Percentiles rank a stretch among this genome's conserved stretches.
These are phyloP conservation scores for Candida dendrica DNA, from an alignment of 805 yeast species.

Conservation along the genomic window DNA sequence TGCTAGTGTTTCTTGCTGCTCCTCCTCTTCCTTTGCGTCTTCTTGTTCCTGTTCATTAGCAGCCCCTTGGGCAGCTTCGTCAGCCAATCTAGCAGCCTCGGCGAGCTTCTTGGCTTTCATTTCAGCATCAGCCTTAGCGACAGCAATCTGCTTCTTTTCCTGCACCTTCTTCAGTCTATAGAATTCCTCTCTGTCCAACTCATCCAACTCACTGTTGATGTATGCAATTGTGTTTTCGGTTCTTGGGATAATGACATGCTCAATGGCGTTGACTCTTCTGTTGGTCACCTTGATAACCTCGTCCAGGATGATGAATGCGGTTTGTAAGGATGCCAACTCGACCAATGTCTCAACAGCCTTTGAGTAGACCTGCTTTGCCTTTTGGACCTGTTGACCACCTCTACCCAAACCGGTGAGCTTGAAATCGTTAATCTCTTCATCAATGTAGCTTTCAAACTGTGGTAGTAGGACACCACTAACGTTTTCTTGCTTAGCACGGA, in stretches of 20 bases:
- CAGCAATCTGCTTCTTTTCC: constrained; percentile 23
- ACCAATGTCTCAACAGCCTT: constrained; percentile 96
- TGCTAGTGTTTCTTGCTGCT: no score
- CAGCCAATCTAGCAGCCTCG: constrained; percentile 10
- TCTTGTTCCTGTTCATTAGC: constrained; percentile 15
- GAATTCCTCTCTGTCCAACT: constrained; percentile 96
- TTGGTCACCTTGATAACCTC: constrained; percentile 97
- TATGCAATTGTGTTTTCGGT: constrained; percentile 91
- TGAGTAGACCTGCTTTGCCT: constrained; percentile 87
- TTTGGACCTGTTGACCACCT: constrained; percentile 97
- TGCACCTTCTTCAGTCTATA: constrained; percentile 87
- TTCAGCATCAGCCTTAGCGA: constrained; percentile 21
- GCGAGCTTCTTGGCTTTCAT: constrained; percentile 22
- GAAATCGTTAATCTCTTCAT: constrained; percentile 85
- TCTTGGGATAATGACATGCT: constrained; percentile 95
- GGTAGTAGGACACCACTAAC: constrained; percentile 95
- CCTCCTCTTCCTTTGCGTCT: no score
- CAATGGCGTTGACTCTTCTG: constrained; percentile 97
- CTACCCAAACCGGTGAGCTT: constrained; percentile 95
- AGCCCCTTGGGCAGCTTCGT: constrained; percentile 5
- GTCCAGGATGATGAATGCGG: constrained; percentile 93
- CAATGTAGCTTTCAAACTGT: constrained; percentile 79
- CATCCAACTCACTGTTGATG: constrained; percentile 94
- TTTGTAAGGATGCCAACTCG: constrained; percentile 91
- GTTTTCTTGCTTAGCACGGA: constrained; percentile 88